phyloP scores from a whole-genome alignment of 2,329 filamentous ascomycete species.

The Blastomyces parvus region DNA sequence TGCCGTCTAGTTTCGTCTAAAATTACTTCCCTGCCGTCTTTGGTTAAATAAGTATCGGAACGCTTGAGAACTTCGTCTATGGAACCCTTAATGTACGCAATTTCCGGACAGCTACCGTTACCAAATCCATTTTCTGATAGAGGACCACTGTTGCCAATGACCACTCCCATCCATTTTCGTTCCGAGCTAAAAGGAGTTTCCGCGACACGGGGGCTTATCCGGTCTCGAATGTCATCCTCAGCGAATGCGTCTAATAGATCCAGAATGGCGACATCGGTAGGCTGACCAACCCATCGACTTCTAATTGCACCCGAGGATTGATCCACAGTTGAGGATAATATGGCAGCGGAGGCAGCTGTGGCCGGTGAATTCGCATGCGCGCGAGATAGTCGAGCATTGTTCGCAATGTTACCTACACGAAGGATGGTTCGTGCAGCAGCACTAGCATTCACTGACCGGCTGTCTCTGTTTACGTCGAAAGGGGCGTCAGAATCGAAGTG shows the following conservation, averaged over 20 bases:
- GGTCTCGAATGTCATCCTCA: conserved; percentile 82
- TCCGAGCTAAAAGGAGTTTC: conserved; percentile 96
- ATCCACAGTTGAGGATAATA: conserved; percentile 74
- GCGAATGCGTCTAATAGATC: conserved; percentile 85
- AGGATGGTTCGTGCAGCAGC: conserved; percentile 70
- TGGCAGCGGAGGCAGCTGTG: conserved; percentile 61
- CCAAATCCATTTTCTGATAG: conserved; percentile 39
- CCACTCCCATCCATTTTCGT: conserved; percentile 98
- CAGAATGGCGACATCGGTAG: conserved; percentile 93
- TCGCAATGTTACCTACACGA: conserved; percentile 90
- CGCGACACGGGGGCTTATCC: conserved; percentile 67
- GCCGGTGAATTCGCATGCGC: conserved; percentile 60
- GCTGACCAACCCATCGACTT: conserved; percentile 92
- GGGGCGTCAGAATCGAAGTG: conserved; percentile 62
- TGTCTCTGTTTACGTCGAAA: conserved; percentile 48
- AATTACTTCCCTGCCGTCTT: conserved; percentile 75
- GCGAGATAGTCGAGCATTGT: conserved; percentile 75
- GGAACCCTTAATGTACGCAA: conserved; percentile 92
- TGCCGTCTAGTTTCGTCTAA: conserved; percentile 66
- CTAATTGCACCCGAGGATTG: conserved; percentile 52
- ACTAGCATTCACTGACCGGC: conserved; percentile 50
- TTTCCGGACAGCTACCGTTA: conserved; percentile 52
- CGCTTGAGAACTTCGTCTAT: conserved; percentile 76
- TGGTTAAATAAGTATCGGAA: conserved; percentile 83
- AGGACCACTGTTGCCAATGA: conserved; percentile 51